Evolutionary conservation across 352 stramenopile genomes (phyloP).

Genomic region (Phytophthora chlamydospora): DNA sequence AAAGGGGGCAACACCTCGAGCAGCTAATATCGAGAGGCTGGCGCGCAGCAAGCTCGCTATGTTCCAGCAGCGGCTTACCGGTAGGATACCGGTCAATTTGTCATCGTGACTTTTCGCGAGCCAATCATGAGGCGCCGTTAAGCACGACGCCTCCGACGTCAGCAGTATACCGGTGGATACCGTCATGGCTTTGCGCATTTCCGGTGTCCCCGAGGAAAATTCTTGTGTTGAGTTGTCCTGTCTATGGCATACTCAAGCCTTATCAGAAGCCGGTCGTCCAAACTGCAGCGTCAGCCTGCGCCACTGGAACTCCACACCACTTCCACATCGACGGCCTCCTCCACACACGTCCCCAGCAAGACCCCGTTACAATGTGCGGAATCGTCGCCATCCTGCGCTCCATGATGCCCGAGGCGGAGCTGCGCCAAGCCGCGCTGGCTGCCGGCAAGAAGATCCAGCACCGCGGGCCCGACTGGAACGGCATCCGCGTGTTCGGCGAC

Average conservation of each 20-base stretch:
- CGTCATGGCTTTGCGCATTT: background rate
- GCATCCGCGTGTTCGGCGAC: conserved; percentile 80
- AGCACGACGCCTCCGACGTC: background rate
- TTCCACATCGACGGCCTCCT: conserved; percentile 21
- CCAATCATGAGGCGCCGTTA: background rate
- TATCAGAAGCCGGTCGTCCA: conserved; percentile 18
- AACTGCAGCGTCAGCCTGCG: conserved; percentile 11
- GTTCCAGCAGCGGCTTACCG: too few relatives aligned
- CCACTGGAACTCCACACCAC: conserved; percentile 6
- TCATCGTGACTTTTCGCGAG: conserved; percentile 1
- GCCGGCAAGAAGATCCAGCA: conserved; percentile 96
- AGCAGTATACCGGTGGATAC: conserved; percentile 2
- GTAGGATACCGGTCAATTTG: too few relatives aligned
- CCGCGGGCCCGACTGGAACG: conserved; percentile 97
- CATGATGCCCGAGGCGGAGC: conserved; percentile 91
- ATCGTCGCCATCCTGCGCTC: conserved; percentile 98
- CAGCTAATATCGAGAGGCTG: too few relatives aligned
- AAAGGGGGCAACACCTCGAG: too few relatives aligned
- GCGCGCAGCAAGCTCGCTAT: too few relatives aligned
- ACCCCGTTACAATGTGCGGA: conserved; percentile 90
- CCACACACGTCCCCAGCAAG: background rate
- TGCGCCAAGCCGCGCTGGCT: conserved; percentile 94
- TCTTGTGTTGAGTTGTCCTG: conserved; percentile 40
- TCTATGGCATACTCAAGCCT: conserved; percentile 4
- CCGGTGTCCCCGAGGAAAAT: conserved; percentile 28